phyloP scores from a whole-genome alignment of 331 rosid genomes.

The Pyracantha coccinea region DNA sequence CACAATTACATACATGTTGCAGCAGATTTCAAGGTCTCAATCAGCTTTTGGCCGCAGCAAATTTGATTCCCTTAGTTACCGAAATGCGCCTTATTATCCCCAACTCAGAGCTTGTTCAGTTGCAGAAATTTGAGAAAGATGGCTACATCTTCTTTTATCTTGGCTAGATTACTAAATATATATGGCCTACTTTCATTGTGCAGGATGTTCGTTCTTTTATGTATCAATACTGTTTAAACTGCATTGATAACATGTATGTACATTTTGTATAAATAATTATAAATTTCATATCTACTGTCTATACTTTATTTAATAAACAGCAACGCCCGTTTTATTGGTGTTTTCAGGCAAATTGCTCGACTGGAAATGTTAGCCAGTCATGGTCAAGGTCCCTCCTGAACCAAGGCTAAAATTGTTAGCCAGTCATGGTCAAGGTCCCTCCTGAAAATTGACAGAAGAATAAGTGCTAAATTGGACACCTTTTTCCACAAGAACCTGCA shows the following conservation, averaged over 20 bases:
- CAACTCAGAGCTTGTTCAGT: conserved; percentile 9
- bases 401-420: neutral
- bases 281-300: too few relatives aligned
- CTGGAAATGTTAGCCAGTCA: neutral
- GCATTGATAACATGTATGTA: too few relatives aligned
- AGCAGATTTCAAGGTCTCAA: conserved; percentile 13
- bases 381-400: neutral
- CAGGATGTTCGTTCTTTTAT: too few relatives aligned
- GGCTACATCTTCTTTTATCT: too few relatives aligned
- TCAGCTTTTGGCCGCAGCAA: conserved; percentile 8
- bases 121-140: neutral
- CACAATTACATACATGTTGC: conserved; percentile 16
- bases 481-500: conserved; percentile 1
- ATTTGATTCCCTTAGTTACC: conserved; percentile 18
- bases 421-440: neutral
- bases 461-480: conserved; percentile 1
- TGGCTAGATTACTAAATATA: too few relatives aligned
- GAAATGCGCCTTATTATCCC: neutral
- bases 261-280: too few relatives aligned
- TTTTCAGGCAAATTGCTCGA: conserved; percentile 3
- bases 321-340: neutral
- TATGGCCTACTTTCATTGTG: too few relatives aligned
- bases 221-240: too few relatives aligned
- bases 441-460: neutral
- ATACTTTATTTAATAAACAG: too few relatives aligned